phyloP scores from a whole-genome alignment of 2,329 filamentous ascomycete genomes.

The Alternaria brassicicola region DNA sequence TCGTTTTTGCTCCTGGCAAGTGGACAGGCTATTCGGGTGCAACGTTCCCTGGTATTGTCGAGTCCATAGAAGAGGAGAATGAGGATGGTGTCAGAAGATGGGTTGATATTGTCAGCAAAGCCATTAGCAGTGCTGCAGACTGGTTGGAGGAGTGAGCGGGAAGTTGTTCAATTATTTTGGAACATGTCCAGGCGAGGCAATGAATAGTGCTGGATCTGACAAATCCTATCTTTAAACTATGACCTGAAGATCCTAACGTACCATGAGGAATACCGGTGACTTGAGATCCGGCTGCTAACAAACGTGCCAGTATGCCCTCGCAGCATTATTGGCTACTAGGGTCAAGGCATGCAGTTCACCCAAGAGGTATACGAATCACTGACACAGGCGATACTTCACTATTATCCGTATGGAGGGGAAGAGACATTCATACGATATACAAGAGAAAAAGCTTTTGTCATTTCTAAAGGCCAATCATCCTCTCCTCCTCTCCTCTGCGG shows the following conservation, averaged over 20 bases:
- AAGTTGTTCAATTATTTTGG: neutral
- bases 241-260: neutral
- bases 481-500: neutral
- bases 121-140: slow-evolving; percentile 45
- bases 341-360: neutral
- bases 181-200: neutral
- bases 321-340: neutral
- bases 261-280: neutral
- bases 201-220: neutral
- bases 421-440: neutral
- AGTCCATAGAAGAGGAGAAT: slow-evolving; percentile 62
- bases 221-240: neutral
- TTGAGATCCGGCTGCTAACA: neutral
- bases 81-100: slow-evolving; percentile 47
- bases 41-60: slow-evolving; percentile 69
- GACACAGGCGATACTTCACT: neutral
- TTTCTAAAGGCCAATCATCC: neutral
- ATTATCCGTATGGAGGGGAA: neutral
- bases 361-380: neutral
- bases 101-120: slow-evolving; percentile 50
- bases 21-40: slow-evolving; percentile 90
- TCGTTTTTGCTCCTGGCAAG: slow-evolving; percentile 87
- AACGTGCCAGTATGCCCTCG: neutral
- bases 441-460: neutral
- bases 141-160: slow-evolving; percentile 32